Base-by-base conservation (phyloP, 371 early-diverging fungal species). In the Circinella umbellata region DNA sequence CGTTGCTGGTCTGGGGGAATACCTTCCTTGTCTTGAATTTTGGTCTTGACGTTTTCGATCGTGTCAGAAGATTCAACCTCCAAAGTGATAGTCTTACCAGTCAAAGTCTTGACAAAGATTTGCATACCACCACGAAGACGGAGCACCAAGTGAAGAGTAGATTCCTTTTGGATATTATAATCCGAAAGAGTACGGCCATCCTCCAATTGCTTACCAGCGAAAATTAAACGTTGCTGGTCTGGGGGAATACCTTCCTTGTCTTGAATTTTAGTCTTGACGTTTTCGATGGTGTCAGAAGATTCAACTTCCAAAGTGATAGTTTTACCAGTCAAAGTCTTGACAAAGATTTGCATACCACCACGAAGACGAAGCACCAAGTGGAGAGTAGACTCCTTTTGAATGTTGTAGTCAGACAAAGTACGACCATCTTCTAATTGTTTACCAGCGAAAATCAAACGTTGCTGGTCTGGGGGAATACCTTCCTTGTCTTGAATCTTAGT, bases 1-100 rank as follows among this genome's bases (percentile, higher is more conserved):
- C 95, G 93, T 82, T 96, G 96, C 87, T 97, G 97, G 82, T 96
- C 96, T 62, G 96, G 97, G 53, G 96, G 97, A 72, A 96, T 97
- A 51, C 94, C 95, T 78, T 96, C 97, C 88, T 96, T 95, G 85
- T 96, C 96, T 83, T 96, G 96, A 72, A 96, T 96, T 88, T 95
- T 96, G 64, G 74, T 64, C 88, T 96, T 96, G 74, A 96, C 95
- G 75, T 94, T 93, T 51, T 94, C 94, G 73, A 96, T 95, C 66
- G 92, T 89, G 79, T 96, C 96, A 34, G 87, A 84, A 17, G 90
- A 85, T 80, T 96, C 95, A 63, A 97, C 96, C 80, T 97, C 96
- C 61, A 97, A 89, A 67, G 96, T 94, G 76, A 95, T 95, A 69
- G 95, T 95, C 88, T 95, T 94, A 73, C 95, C 96, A 54, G 96